Evolutionary conservation across 1,284 basidiomycete genomes (phyloP).

Genomic region (Tremellales sp.): DNA sequence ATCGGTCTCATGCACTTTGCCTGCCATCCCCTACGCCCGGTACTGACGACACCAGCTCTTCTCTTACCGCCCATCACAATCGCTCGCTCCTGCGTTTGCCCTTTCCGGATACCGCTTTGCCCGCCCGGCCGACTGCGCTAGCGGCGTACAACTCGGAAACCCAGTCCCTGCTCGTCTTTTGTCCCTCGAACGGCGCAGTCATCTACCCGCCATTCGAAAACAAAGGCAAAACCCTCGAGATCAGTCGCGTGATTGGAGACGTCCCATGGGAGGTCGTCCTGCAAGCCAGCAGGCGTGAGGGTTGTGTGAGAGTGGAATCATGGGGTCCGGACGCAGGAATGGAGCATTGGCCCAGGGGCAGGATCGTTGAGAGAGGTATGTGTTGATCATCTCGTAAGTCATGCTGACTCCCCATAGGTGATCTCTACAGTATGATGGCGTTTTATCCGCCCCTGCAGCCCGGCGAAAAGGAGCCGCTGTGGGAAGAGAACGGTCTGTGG

Average conservation of each 20-base stretch:
- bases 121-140: background rate
- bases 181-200: background rate
- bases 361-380: background rate
- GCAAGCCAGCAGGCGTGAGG: background rate
- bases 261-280: background rate
- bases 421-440: slow-evolving; percentile 3
- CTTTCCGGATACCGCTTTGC: background rate
- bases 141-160: slow-evolving; percentile 1
- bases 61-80: background rate
- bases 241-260: slow-evolving; percentile 1
- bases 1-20: too few species aligned
- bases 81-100: background rate
- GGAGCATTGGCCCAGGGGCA: background rate
- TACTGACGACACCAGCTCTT: background rate
- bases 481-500: slow-evolving; percentile 1
- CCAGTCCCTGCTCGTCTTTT: slow-evolving; percentile 1
- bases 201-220: slow-evolving; percentile 2
- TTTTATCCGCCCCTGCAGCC: background rate
- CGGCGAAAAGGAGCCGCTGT: slow-evolving; percentile 1
- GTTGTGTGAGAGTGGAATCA: background rate
- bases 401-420: background rate
- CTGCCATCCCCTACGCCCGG: too few species aligned
- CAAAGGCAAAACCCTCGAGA: slow-evolving; percentile 1
- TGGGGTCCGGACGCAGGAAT: background rate
- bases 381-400: background rate